phyloP scores from a whole-genome alignment of 1,284 basidiomycete genomes.

The Stygiomarasmius scandens region DNA sequence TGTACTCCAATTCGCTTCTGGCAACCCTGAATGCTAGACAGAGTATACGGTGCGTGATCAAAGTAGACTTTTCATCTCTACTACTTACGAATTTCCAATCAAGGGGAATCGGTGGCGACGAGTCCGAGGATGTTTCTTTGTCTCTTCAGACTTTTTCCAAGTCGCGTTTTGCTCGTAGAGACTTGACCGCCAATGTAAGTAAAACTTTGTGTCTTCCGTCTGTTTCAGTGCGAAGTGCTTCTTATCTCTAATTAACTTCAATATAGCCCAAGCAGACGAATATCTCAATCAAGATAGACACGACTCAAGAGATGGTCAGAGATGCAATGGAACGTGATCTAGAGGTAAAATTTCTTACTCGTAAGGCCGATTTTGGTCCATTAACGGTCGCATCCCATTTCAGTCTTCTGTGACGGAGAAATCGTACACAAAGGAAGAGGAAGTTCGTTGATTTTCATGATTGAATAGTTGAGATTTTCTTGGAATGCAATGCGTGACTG shows the following conservation, averaged over 20 bases:
- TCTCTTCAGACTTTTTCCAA: conserved; percentile 49
- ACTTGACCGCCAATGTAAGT: conserved; percentile 12
- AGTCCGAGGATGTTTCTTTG: conserved; percentile 47
- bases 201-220: neutral
- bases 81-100: conserved; percentile 25
- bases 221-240: neutral
- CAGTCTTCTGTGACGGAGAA: conserved; percentile 16
- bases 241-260: neutral
- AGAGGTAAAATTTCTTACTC: conserved; percentile 10
- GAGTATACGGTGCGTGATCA: conserved; percentile 20
- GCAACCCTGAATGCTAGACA: conserved; percentile 57
- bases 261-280: conserved; percentile 38
- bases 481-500: neutral
- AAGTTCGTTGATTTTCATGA: neutral
- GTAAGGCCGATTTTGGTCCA: neutral
- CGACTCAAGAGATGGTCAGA: conserved; percentile 46
- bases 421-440: neutral
- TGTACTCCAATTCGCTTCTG: conserved; percentile 58
- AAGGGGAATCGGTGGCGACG: conserved; percentile 36
- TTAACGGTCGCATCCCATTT: conserved; percentile 1
- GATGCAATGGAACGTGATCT: conserved; percentile 22
- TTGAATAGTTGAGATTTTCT: neutral
- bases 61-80: neutral
- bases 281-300: conserved; percentile 58
- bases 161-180: conserved; percentile 18